Evolutionary conservation across 257 asterid genomes (phyloP), one percentile per base, ranked within the genome.

Genomic region (Primulina eburnea): DNA sequence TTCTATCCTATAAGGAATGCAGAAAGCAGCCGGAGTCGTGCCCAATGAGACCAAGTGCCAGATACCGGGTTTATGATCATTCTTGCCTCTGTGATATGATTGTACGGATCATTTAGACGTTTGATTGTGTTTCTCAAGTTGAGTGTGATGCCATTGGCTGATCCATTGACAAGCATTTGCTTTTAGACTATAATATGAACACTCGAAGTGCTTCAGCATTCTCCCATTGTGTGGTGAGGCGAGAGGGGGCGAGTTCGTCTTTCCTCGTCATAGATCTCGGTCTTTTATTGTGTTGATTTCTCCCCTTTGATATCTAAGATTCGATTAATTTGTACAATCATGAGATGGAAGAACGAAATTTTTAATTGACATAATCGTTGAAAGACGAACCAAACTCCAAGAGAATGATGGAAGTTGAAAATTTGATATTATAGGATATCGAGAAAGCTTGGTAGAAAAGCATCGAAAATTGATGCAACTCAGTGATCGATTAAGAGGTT

Each of bases 1-100:
- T 92, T 92, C 76, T 73, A 80, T 70, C 96, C 97, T 0, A 70
- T 90, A 57, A 84, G 96, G 79, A 90, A 84, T 73, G 90, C 92
- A 55, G 98, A 90, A 70, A 81, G 85, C 82, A 92, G 98, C 86
- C 83, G 96, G 77, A 77, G 64, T 63, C 89, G 98, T 33, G 71
- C 85, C 47, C 89, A 85, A 60, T 92, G 73, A 81, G 69, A 53
- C 26, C n/a, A 59, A 57, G 72, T 17, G 18, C 71, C 69, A 65
- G 76, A 71, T 57, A 64, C 57, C 61, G 11, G 73, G 70, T 40
- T 60, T 55, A 75, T 28, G 14, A 2, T 53, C 50, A 28, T 67
- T 73, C 69, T 67, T 68, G 77, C 52, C 63, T 69, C 74, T 35
- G 38, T 3, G 53, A 60, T 65, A 50, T 73, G 43, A 65, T 68